Evolutionary conservation across 208 protist species (phyloP), one percentile per base, ranked within the genome.

Genomic region (Naegleria fowleri): DNA sequence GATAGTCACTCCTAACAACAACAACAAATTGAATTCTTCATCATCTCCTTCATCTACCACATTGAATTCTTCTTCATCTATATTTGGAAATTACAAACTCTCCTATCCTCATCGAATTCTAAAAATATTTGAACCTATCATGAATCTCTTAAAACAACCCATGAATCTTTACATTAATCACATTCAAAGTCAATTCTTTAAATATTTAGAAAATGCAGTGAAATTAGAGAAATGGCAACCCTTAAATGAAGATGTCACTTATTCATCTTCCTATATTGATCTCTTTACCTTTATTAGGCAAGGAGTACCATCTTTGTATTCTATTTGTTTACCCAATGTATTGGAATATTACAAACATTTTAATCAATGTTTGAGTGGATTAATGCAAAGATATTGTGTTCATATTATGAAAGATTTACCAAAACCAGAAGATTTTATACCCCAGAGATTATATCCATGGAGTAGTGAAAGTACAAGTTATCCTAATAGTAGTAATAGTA

Each of bases 191-290:
- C 15, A 51, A 87, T 87, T 48, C 41, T 29, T 33, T 87, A 36
- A 36, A 87, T 87, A 87, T 51, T 29, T 87, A 39, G 83, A 87
- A 51, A 29, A 25, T 25, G 40, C 83, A 36, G 16, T 87, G 0
- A 87, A 87, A 52, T 87, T 87, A 16, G 83, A 87, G 29, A 87
- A 87, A 39, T 87, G 11, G 7, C 13, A 40, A 51, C 41, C 41
- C n/a, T 5, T 87, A 0, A 33, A 13, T 29, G 19, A 67, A 29
- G 41, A 87, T 41, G 36, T 33, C 16, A 51, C 3, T 5, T 33
- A 87, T 87, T 41, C 40, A 9, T 52, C 83, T 33, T 87, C 83
- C 7, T n/a, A 40, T 22, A 13, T 87, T 87, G 83, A 87, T 39
- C 1, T 87, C 15, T 87, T 87, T n/a, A 87, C 83, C 4, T 87